Evolutionary conservation across 2,329 filamentous ascomycete genomes (phyloP), one percentile per base, ranked within the genome.

Genomic region (Colletotrichum cuscutae): DNA sequence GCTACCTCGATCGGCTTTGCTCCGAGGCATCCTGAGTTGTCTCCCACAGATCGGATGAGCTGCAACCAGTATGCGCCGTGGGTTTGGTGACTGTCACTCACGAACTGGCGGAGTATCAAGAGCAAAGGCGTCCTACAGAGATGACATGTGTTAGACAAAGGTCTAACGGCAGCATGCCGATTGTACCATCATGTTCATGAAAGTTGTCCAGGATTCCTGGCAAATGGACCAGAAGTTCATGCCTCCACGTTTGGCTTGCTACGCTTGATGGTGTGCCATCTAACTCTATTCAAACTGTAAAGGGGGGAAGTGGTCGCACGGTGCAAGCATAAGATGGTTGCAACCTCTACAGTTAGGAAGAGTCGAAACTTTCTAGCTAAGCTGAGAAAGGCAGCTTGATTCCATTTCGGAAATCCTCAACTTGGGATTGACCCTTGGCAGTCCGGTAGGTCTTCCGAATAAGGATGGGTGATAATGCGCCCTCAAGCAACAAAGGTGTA

Each of bases 401-500:
- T 11, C 70, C 65, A n/a, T 35, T 53, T 7, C 9, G n/a, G 60
- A 32, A n/a, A 26, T 54, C 30, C n/a, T 46, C 37, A 28, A 53
- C 37, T 52, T 65, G 66, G 60, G 61, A 65, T 60, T n/a, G 28
- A 28, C 15, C 30, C 60, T 65, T 72, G 71, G 60, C 66, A 65
- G 24, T 8, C 53, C 42, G n/a, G 24, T 24, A 37, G n/a, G 13
- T 53, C 53, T 28, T 13, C 46, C n/a, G 15, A 64, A 37, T n/a
- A 5, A 30, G 46, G n/a, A 53, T 24, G 46, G 3, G 6, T 15
- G 19, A 37, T 32, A 64, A 64, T 64, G 61, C 61, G 26, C 8
- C 6, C 22, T 12, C 9, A 5, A 13, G 22, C 2, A 35, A 6
- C 28, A 32, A 63, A 63, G 26, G 28, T 26, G 26, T 63, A 63